Evolutionary conservation across 2,329 filamentous ascomycete genomes (phyloP).

Genomic region (Capronia epimyces): DNA sequence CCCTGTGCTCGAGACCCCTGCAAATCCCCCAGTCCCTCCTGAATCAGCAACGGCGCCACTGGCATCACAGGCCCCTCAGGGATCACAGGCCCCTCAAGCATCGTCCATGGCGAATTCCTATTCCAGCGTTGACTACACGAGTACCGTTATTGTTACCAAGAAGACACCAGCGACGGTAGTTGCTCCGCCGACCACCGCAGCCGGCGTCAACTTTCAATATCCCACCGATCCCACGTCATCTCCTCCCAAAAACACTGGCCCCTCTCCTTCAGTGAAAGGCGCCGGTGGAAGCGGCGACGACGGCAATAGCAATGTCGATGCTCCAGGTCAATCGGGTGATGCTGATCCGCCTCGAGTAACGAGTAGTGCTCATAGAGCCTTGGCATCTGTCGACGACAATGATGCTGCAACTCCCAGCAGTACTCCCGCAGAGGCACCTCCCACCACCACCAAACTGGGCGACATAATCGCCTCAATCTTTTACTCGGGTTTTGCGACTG

Average conservation of each 20-base stretch:
- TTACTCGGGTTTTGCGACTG: constrained; percentile 21
- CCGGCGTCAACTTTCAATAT: constrained; percentile 19
- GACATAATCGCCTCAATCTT: constrained; percentile 25
- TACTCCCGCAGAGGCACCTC: constrained; percentile 5
- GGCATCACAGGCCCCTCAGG: not conserved
- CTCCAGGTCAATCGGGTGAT: not conserved
- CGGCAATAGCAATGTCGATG: not conserved
- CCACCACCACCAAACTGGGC: constrained; percentile 15
- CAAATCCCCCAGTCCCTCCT: not conserved
- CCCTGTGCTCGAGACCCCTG: not conserved
- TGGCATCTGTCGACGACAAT: not conserved
- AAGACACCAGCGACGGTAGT: constrained; percentile 27
- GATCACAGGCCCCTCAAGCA: not conserved
- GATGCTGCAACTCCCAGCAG: constrained; percentile 1
- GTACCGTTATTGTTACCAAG: constrained; percentile 28
- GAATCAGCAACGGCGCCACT: not conserved
- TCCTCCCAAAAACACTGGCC: not conserved
- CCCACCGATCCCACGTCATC: not conserved
- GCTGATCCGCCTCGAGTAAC: not conserved
- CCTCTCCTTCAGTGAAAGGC: not conserved
- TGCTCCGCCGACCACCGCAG: constrained; percentile 11
- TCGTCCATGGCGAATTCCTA: too few relatives aligned
- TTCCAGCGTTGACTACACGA: constrained; percentile 23
- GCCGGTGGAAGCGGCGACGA: not conserved
- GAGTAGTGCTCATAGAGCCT: not conserved